phyloP scores from a whole-genome alignment of 352 stramenopile species.

The Phytophthora hibernalis region DNA sequence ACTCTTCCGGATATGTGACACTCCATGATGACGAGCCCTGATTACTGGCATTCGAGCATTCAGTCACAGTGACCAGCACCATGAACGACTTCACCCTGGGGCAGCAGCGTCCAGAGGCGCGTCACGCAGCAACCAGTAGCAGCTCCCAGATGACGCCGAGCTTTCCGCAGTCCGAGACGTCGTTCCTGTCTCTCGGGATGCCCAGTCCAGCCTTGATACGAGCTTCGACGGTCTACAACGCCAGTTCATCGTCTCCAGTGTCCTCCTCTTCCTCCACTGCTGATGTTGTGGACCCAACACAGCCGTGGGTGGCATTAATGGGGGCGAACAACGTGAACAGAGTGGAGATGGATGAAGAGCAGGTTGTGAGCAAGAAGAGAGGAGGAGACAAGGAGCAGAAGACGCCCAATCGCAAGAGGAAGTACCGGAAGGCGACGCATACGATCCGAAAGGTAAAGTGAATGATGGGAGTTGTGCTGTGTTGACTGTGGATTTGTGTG shows the following conservation, averaged over 20 bases:
- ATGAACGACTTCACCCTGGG: conserved; percentile 9
- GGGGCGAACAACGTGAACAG: neutral
- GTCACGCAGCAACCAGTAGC: conserved; percentile 4
- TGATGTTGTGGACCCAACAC: conserved; percentile 4
- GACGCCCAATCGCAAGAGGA: conserved; percentile 31
- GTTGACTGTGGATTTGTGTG: neutral
- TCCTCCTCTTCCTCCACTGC: conserved; percentile 27
- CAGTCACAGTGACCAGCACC: neutral
- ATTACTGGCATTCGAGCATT: conserved; percentile 22
- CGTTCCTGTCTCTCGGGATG: conserved; percentile 16
- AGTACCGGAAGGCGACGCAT: conserved; percentile 42
- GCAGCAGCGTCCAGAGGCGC: conserved; percentile 1
- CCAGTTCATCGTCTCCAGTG: conserved; percentile 21
- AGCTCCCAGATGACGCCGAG: conserved; percentile 6
- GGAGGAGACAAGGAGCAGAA: conserved; percentile 1
- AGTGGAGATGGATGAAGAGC: neutral
- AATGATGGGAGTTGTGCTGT: neutral
- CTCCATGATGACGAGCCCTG: neutral
- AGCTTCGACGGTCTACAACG: neutral
- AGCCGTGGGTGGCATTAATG: conserved; percentile 28
- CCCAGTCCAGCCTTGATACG: conserved; percentile 11
- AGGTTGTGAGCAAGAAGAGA: conserved; percentile 11
- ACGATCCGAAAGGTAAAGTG: conserved; percentile 30
- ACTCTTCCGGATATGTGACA: neutral
- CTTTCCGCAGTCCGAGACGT: conserved; percentile 20